These are phyloP conservation scores for Ceratocystis diversiconidia DNA, from an alignment of 2,329 filamentous ascomycete genomes.

Conservation along the genomic window DNA sequence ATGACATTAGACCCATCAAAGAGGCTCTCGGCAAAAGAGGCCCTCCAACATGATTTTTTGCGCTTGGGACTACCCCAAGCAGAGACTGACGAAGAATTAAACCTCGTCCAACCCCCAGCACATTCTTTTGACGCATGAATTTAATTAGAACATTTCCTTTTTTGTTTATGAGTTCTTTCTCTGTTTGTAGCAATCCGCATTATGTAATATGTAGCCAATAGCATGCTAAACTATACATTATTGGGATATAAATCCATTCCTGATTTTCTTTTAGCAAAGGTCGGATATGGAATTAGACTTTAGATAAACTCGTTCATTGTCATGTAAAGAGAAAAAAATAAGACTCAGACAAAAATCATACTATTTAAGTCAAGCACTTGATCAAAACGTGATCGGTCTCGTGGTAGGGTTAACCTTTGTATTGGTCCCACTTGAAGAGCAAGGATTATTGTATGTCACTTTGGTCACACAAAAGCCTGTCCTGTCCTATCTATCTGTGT, in stretches of 20 bases:
- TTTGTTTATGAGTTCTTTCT: not conserved
- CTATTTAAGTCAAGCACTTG: not conserved
- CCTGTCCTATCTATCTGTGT: not conserved
- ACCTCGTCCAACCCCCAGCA: not conserved
- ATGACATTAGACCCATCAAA: slow-evolving; percentile 63
- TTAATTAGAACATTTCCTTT: not conserved
- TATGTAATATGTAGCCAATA: not conserved
- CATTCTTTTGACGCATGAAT: not conserved
- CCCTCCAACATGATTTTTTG: slow-evolving; percentile 59
- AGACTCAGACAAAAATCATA: not conserved
- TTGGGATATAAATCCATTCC: not conserved
- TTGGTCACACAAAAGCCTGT: not conserved
- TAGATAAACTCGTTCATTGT: not conserved
- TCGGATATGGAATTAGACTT: too few relatives aligned
- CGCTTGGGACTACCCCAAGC: slow-evolving; percentile 20
- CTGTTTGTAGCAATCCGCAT: not conserved
- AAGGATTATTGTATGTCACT: not conserved
- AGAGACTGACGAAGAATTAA: slow-evolving; percentile 3
- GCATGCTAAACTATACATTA: not conserved
- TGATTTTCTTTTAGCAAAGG: too few relatives aligned
- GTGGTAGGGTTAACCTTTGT: not conserved
- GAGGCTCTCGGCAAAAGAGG: slow-evolving; percentile 61
- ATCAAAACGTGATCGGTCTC: not conserved
- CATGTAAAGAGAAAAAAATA: not conserved
- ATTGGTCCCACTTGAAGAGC: not conserved